These are phyloP conservation scores for Vitis riparia DNA, from an alignment of 164 flowering plant species.

Conservation along the genomic window DNA sequence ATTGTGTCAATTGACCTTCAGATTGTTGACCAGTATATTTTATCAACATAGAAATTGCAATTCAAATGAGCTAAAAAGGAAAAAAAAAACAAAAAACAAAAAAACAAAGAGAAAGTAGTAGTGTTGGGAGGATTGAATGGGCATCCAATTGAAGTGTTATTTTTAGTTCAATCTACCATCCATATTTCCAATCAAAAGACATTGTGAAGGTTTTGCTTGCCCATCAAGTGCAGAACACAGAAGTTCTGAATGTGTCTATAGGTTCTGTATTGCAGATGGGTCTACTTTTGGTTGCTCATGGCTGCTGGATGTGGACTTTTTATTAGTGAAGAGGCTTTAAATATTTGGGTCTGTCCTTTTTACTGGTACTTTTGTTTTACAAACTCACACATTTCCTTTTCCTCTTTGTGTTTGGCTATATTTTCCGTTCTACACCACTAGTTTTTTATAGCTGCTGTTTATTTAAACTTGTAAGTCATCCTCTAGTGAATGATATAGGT, in stretches of 20 bases:
- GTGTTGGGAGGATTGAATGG: too few relatives aligned
- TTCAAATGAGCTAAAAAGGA: neutral
- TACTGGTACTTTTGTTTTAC: slow-evolving; percentile 59
- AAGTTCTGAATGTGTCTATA: neutral
- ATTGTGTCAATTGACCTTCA: too few relatives aligned
- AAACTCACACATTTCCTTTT: slow-evolving; percentile 18
- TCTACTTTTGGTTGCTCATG: slow-evolving; percentile 93
- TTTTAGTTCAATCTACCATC: too few relatives aligned
- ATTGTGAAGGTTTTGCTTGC: too few relatives aligned
- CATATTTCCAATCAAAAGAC: too few relatives aligned
- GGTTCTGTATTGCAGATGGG: slow-evolving; percentile 58
- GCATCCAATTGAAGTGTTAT: too few relatives aligned
- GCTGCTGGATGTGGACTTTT: slow-evolving; percentile 93
- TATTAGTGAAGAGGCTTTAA: slow-evolving; percentile 87
- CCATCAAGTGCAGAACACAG: too few relatives aligned
- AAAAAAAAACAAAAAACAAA: too few relatives aligned
- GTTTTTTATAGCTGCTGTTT: neutral
- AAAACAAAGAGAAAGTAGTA: too few relatives aligned
- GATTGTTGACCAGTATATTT: too few relatives aligned
- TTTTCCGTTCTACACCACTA: neutral
- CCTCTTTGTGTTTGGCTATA: neutral
- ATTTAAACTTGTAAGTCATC: slow-evolving; percentile 9
- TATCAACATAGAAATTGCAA: neutral
- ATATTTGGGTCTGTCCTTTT: slow-evolving; percentile 91
- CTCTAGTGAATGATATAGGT: slow-evolving; percentile 52